Conservation (phyloP, 176 grass and related monocot genomes). For the Eleusine indica region DNA sequence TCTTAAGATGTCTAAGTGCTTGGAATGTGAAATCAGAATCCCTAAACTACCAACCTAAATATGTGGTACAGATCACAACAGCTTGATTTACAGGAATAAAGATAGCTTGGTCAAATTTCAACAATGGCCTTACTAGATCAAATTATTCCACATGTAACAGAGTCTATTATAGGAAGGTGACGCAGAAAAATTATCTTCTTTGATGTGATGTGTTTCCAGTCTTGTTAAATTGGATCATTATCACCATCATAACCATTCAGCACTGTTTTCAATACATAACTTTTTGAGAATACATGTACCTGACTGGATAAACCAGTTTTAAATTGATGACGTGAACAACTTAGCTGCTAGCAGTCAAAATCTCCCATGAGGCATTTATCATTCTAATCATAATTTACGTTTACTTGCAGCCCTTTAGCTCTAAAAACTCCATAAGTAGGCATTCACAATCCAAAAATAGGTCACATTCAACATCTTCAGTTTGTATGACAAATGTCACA, state of each 20-base stretch:
- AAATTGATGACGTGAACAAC: neutral
- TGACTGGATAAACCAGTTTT: slow-evolving; percentile 11
- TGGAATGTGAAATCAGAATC: slow-evolving; percentile 10
- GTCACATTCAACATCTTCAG: neutral
- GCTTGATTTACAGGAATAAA: neutral
- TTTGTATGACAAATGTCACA: neutral
- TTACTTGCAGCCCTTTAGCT: neutral
- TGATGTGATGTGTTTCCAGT: neutral
- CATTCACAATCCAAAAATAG: neutral
- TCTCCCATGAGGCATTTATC: neutral
- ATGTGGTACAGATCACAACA: neutral
- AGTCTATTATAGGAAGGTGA: neutral
- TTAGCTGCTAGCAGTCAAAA: neutral
- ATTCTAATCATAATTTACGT: neutral
- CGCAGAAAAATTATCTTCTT: neutral
- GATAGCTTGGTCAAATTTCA: neutral
- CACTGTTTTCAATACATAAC: neutral
- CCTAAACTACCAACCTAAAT: neutral
- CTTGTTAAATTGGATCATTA: neutral
- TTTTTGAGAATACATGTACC: neutral
- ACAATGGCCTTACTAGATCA: neutral
- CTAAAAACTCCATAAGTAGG: neutral
- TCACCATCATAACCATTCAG: neutral
- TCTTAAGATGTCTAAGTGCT: neutral
- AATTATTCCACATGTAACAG: neutral